Evolutionary conservation across 805 yeast genomes (phyloP), one percentile per base, ranked within the genome.

Genomic region (Saccharomycopsis sp.): DNA sequence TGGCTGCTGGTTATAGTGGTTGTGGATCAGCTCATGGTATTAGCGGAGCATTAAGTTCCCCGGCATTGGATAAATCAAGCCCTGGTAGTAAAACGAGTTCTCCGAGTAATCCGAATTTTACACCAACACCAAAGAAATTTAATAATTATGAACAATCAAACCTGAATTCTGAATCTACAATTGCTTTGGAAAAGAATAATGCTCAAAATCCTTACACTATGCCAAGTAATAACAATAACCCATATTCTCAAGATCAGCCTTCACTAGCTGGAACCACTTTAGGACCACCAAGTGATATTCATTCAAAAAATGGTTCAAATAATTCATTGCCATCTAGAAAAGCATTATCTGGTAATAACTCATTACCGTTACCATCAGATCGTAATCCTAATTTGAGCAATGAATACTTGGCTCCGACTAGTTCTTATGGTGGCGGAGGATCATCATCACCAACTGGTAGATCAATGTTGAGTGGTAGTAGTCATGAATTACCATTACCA

Each of bases 11-110:
- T 5, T 84, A 82, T 58, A 75, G 75, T 19, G 93, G 94, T 4
- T 81, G 87, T 61, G 90, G 90, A n/a, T 75, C 82, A 24, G 59
- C 71, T 13, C 71, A 79, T 44, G 85, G 85, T 11, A 56, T 79
- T 17, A 68, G 68, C 3, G 84, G 84, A 27, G 84, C 85, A 0
- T 56, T 79, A 2, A 66, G 60, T 39, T 72, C 81, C 1, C 74
- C 80, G 36, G 71, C 66, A 0, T 53, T 68, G 3, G 59, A 60
- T 13, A n/a, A n/a, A n/a, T n/a, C n/a, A n/a, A 59, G 70, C 31
- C 32, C 50, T n/a, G 48, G 36, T 4, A 52, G 56, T 21, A 51
- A 53, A 38, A 60, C 63, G 21, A 52, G 39, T 33, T n/a, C 65
- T 5, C 67, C 71, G 9, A 47, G 57, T 19, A 59, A 67, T 7